Percentiles rank a stretch among this genome's conserved stretches.
These are phyloP conservation scores for Massarina eburnea DNA, from an alignment of 2,329 filamentous ascomycete genomes.

Conservation along the genomic window DNA sequence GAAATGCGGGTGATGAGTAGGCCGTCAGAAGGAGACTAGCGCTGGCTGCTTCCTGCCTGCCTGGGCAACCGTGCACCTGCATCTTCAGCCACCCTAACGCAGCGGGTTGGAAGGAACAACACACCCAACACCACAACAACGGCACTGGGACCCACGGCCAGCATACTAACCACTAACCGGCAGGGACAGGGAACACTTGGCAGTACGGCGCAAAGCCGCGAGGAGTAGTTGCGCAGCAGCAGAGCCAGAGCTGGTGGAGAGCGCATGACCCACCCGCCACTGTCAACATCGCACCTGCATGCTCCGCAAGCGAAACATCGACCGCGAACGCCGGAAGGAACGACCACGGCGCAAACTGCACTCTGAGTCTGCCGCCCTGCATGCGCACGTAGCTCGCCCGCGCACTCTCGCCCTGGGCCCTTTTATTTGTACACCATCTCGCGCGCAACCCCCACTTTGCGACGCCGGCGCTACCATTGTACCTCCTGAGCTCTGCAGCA, in stretches of 20 bases:
- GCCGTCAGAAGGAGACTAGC: background rate
- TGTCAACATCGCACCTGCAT: slow-evolving; percentile 17
- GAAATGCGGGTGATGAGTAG: no score
- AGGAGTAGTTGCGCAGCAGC: background rate
- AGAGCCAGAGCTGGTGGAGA: slow-evolving; percentile 10
- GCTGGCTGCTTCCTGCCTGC: background rate
- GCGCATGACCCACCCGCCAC: background rate
- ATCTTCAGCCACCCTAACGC: slow-evolving; percentile 11
- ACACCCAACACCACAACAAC: slow-evolving; percentile 23
- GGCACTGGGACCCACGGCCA: slow-evolving; percentile 15
- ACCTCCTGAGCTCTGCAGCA: slow-evolving; percentile 27
- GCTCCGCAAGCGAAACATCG: slow-evolving; percentile 29
- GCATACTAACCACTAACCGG: slow-evolving; percentile 36
- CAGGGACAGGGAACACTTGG: slow-evolving; percentile 24
- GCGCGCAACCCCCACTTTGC: slow-evolving; percentile 19
- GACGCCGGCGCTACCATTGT: slow-evolving; percentile 18
- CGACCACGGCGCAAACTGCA: slow-evolving; percentile 11
- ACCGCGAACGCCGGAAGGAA: slow-evolving; percentile 14
- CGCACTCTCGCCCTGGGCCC: background rate
- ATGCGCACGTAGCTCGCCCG: slow-evolving; percentile 7
- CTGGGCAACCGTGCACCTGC: slow-evolving; percentile 7
- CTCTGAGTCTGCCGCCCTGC: slow-evolving; percentile 6
- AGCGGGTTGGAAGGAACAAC: slow-evolving; percentile 25
- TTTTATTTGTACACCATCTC: slow-evolving; percentile 12
- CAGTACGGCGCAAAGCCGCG: no score